Evolutionary conservation across 2,329 filamentous ascomycete species (phyloP), one percentile per base, ranked within the genome.

Genomic region (Diaporthe caulivora): DNA sequence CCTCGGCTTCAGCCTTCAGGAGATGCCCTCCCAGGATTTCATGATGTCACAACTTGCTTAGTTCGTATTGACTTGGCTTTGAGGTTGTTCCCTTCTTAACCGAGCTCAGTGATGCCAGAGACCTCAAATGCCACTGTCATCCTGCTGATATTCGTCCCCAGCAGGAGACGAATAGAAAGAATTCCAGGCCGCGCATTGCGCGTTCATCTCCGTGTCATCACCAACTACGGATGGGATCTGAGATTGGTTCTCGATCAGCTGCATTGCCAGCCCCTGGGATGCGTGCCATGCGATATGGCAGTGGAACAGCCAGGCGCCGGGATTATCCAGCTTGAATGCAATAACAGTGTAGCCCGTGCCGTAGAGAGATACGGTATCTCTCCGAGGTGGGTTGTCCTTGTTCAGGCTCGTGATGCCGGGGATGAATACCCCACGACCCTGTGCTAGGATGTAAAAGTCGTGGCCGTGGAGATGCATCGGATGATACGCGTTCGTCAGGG

Each of bases 381-480:
- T 78, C n/a, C 83, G 80, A 4, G 80, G 79, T n/a, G 82, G 82
- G 75, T 84, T 84, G 71, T 68, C 53, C 76, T 77, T 76, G 72
- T 75, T 75, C 24, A 79, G 72, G 7, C 64, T 60, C 26, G 77
- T 60, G 29, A 67, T 49, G 65, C n/a, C 69, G 62, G 72, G 70
- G 72, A 71, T 72, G 67, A 68, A 79, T 31, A 64, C 5, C 42
- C 78, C 74, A 51, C 73, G 60, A 37, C 78, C 78, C 78, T 82
- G 71, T 31, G 80, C 79, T 10, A 88, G 77, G 18, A 88, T 78
- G 75, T 82, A 84, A 78, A 88, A 87, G 71, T 87, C 83, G 76
- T 88, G 86, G 11, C 87, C 87, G 79, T 88, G 87, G 21, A 88
- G 79, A 79, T 88, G 87, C 78, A 87, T 85, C 0, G 85, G 85